These are phyloP conservation scores for Diaporthe sp. DNA, from an alignment of 2,329 filamentous ascomycete genomes.

Conservation along the genomic window DNA sequence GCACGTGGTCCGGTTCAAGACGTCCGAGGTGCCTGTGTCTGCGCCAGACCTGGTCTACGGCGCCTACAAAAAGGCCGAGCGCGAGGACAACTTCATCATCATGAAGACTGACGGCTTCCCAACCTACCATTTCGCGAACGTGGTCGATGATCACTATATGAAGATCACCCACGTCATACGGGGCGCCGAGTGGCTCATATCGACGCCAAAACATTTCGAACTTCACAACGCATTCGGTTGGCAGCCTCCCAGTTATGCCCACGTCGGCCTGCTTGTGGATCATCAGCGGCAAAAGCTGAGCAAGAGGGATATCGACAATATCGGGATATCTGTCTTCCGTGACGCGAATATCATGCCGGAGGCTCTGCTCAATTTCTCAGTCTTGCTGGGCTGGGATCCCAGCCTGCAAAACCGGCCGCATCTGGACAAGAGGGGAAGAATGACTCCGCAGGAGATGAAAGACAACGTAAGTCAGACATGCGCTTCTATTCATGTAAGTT, in stretches of 20 bases:
- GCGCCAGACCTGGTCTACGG: constrained; percentile 88
- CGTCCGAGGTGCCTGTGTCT: constrained; percentile 70
- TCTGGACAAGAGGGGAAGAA: constrained; percentile 71
- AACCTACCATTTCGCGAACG: constrained; percentile 97
- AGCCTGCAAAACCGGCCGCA: constrained; percentile 50
- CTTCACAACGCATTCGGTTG: constrained; percentile 85
- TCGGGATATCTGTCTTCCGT: constrained; percentile 64
- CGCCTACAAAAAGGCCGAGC: constrained; percentile 65
- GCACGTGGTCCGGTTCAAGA: constrained; percentile 83
- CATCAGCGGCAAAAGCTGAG: constrained; percentile 81
- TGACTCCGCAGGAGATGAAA: constrained; percentile 78
- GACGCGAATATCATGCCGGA: constrained; percentile 60
- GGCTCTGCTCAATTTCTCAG: constrained; percentile 81
- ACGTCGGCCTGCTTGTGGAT: constrained; percentile 81
- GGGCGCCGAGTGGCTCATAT: constrained; percentile 96
- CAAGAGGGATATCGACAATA: constrained; percentile 77
- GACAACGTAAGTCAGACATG: constrained; percentile 66
- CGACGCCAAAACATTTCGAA: constrained; percentile 80
- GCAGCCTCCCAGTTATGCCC: constrained; percentile 80
- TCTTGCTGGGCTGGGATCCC: constrained; percentile 87
- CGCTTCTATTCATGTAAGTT: constrained; percentile 39
- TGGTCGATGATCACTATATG: constrained; percentile 97
- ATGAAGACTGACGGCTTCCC: constrained; percentile 93
- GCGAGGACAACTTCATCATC: constrained; percentile 86
- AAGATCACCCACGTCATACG: constrained; percentile 95